Percentiles rank a stretch among this genome's conserved stretches.
These are phyloP conservation scores for Panellus pusillus DNA, from an alignment of 768 basidiomycete species.

Conservation along the genomic window DNA sequence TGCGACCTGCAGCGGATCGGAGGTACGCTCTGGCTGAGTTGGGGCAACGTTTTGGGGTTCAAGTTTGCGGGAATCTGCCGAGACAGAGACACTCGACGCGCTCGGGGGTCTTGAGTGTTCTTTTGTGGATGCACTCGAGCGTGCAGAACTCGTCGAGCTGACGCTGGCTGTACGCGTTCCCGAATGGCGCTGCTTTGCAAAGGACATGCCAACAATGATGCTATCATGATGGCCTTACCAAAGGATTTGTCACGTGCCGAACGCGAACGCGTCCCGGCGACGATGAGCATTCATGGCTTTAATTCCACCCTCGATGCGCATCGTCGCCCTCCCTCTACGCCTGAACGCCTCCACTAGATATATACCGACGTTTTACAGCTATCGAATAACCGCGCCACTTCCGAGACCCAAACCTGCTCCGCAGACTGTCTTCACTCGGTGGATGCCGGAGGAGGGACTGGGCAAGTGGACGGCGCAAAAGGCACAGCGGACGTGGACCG, in stretches of 20 bases:
- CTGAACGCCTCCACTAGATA: constrained; percentile 2
- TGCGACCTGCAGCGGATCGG: constrained; percentile 46
- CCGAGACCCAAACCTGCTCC: constrained; percentile 13
- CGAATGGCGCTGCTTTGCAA: not conserved
- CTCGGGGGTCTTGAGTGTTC: no score
- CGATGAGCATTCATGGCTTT: constrained; percentile 2
- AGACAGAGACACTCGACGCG: not conserved
- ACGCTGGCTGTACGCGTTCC: constrained; percentile 9
- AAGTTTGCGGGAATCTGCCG: not conserved
- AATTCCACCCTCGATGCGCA: constrained; percentile 34
- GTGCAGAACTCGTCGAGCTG: constrained; percentile 16
- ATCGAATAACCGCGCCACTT: constrained; percentile 26
- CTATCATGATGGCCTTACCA: no score
- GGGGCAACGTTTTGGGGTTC: not conserved
- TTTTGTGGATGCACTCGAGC: no score
- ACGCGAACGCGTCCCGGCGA: no score
- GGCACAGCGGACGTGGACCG: constrained; percentile 41
- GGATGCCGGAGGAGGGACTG: constrained; percentile 19
- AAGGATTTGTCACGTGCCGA: no score
- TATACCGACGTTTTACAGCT: constrained; percentile 44
- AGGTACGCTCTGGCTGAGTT: constrained; percentile 19
- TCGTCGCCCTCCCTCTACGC: constrained; percentile 47
- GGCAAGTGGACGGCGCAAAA: constrained; percentile 34
- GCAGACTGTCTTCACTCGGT: constrained; percentile 23
- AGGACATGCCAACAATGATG: no score